A percentile compares a stretch with the other conserved stretches of the same genome.
phyloP scores from a whole-genome alignment of 2,329 filamentous ascomycete species.

The Hansfordia pulvinata region DNA sequence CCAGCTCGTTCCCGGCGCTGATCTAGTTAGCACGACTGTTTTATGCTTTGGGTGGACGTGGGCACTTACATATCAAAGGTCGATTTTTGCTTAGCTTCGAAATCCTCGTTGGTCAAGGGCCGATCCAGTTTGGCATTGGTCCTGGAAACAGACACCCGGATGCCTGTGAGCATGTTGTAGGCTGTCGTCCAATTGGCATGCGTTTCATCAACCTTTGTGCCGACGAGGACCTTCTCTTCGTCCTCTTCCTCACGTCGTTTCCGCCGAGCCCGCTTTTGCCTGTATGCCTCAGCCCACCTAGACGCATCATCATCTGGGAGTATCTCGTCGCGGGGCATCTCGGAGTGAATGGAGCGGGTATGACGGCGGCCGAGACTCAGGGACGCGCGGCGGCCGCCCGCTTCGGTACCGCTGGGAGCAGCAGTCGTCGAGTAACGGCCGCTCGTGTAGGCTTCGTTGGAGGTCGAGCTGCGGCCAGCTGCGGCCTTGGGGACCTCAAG shows the following conservation, averaged over 20 bases:
- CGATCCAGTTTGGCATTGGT: slow-evolving; percentile 96
- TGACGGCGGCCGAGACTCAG: slow-evolving; percentile 66
- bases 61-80: slow-evolving; percentile 85
- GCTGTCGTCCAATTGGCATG: slow-evolving; percentile 96
- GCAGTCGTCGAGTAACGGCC: slow-evolving; percentile 68
- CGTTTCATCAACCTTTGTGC: slow-evolving; percentile 93
- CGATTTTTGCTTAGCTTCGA: slow-evolving; percentile 90
- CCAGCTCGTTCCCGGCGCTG: slow-evolving; percentile 90
- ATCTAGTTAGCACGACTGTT: slow-evolving; percentile 17
- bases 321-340: slow-evolving; percentile 71
- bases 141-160: slow-evolving; percentile 89
- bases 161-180: slow-evolving; percentile 99
- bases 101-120: slow-evolving; percentile 79
- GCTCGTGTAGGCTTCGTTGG: slow-evolving; percentile 39
- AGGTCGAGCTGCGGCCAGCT: slow-evolving; percentile 46
- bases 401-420: slow-evolving; percentile 31
- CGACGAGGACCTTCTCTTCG: slow-evolving; percentile 87
- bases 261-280: slow-evolving; percentile 83
- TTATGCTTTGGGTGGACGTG: not conserved
- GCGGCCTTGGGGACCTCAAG: slow-evolving; percentile 68
- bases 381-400: slow-evolving; percentile 62
- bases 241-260: slow-evolving; percentile 77
- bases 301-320: slow-evolving; percentile 80
- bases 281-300: slow-evolving; percentile 84
- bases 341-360: slow-evolving; percentile 76